Conservation (phyloP, 1,284 basidiomycete species). For the Cryptococcus floricola region DNA sequence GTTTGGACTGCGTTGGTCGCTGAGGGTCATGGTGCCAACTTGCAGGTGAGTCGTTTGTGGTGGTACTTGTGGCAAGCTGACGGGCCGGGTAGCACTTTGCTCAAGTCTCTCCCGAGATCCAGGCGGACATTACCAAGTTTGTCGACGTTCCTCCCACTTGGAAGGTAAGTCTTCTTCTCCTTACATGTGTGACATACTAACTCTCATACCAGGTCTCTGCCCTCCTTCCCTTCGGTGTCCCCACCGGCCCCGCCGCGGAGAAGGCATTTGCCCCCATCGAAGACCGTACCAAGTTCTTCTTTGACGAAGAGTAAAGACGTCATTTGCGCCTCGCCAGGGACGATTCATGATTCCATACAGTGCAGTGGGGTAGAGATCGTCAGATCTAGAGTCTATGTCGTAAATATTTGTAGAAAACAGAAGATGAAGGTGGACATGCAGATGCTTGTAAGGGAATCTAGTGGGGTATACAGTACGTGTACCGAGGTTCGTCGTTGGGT, state of each 20-base stretch:
- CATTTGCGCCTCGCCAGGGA: background rate
- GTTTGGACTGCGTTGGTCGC: slow-evolving; percentile 51
- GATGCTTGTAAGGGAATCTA: no score
- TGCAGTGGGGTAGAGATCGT: background rate
- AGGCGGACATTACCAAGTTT: slow-evolving; percentile 33
- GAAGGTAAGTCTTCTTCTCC: slow-evolving; percentile 26
- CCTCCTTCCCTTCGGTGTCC: slow-evolving; percentile 52
- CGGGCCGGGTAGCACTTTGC: slow-evolving; percentile 38
- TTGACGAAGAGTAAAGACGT: slow-evolving; percentile 11
- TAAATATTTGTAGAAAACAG: background rate
- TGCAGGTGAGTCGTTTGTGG: slow-evolving; percentile 39
- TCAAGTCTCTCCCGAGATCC: slow-evolving; percentile 26
- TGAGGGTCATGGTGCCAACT: slow-evolving; percentile 51
- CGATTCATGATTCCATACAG: background rate
- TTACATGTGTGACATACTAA: background rate
- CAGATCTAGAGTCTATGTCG: background rate
- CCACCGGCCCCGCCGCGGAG: slow-evolving; percentile 30
- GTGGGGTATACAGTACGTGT: no score
- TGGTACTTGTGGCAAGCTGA: background rate
- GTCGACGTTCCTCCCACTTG: slow-evolving; percentile 47
- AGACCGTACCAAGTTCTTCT: slow-evolving; percentile 45
- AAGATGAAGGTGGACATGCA: background rate
- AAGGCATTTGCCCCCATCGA: slow-evolving; percentile 48
- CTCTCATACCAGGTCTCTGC: slow-evolving; percentile 26
- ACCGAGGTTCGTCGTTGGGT: background rate